These are phyloP conservation scores for Plasmodium chabaudi DNA, from an alignment of 169 alveolate genomes.

Conservation along the genomic window DNA sequence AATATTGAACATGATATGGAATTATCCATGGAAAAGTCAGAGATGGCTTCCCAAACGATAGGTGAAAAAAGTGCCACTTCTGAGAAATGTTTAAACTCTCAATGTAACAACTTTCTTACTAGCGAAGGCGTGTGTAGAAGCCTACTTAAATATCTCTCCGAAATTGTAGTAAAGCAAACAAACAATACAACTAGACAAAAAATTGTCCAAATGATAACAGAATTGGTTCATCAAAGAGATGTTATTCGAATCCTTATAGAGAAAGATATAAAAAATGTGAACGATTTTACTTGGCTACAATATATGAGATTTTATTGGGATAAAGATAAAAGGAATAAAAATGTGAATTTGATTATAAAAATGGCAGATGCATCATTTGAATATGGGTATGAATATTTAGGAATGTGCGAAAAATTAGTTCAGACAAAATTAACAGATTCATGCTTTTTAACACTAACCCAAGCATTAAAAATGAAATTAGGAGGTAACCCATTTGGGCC, in stretches of 20 bases:
- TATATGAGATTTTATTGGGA: conserved; percentile 96
- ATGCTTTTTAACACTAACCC: conserved; percentile 96
- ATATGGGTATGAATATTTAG: conserved; percentile 98
- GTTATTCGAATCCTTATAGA: conserved; percentile 89
- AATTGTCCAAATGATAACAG: conserved; percentile 95
- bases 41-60: conserved; percentile 6
- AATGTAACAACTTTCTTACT: conserved; percentile 69
- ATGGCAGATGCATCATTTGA: conserved; percentile 96
- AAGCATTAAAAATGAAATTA: conserved; percentile 95
- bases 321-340: conserved; percentile 79
- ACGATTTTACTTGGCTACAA: conserved; percentile 95
- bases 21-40: neutral
- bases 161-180: conserved; percentile 91
- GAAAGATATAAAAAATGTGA: conserved; percentile 63
- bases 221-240: conserved; percentile 97
- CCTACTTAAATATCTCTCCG: conserved; percentile 90
- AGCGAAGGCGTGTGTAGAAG: conserved; percentile 82
- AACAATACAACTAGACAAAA: conserved; percentile 92
- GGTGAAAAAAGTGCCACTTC: conserved; percentile 3
- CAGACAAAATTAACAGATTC: conserved; percentile 99
- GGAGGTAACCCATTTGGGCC: conserved; percentile 99
- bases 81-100: conserved; percentile 16
- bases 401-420: conserved; percentile 96
- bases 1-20: conserved; percentile 84
- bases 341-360: conserved; percentile 83